These are phyloP conservation scores for Stentor coeruleus DNA, from an alignment of 73 alveolate genomes.

Conservation along the genomic window DNA sequence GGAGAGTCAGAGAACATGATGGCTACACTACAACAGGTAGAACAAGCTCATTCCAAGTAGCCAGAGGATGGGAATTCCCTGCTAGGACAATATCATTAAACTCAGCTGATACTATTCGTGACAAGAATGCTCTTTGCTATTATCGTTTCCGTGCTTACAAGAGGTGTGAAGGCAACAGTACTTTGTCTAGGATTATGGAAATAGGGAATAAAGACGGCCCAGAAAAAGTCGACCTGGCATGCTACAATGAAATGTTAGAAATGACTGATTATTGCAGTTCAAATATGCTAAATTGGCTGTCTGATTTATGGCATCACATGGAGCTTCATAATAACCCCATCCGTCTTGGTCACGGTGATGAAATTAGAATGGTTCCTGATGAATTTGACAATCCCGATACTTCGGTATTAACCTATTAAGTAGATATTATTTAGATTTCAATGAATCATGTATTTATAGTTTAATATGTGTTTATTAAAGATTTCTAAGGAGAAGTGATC, in stretches of 20 bases:
- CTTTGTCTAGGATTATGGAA: not conserved
- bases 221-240: not conserved
- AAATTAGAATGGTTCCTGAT: conserved; percentile 15
- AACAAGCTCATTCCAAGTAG: not conserved
- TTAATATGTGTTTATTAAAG: too few species aligned
- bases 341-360: not conserved
- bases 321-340: not conserved
- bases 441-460: too few species aligned
- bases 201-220: not conserved
- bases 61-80: not conserved
- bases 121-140: conserved; percentile 19
- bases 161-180: conserved; percentile 26
- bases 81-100: conserved; percentile 9
- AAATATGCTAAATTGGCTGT: conserved; percentile 13
- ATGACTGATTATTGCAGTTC: conserved; percentile 18
- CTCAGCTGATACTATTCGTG: conserved; percentile 14
- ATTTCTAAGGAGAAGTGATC: too few species aligned
- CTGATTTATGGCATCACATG: conserved; percentile 31
- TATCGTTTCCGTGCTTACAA: conserved; percentile 13
- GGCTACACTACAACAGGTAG: conserved; percentile 30
- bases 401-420: not conserved
- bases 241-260: conserved; percentile 27
- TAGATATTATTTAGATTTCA: too few species aligned
- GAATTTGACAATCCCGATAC: conserved; percentile 25
- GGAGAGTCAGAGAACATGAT: not conserved